phyloP scores from a whole-genome alignment of 2,329 filamentous ascomycete genomes.

The Xylaria sp. region DNA sequence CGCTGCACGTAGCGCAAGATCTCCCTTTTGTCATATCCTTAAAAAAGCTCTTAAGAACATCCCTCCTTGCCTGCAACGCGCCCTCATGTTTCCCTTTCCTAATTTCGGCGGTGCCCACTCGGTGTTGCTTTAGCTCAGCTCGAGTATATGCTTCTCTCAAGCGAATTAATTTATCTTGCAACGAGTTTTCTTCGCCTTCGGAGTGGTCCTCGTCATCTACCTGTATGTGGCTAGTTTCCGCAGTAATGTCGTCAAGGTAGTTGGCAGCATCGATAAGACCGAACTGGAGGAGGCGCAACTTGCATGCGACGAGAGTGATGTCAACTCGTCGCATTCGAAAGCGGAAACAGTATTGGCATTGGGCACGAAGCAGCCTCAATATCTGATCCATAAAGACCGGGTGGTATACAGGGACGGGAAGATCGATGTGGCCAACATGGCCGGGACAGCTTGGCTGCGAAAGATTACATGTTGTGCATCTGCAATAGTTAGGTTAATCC shows the following conservation, averaged over 20 bases:
- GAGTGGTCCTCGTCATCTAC: conserved; percentile 61
- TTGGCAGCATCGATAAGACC: conserved; percentile 68
- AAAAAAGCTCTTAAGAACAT: conserved; percentile 80
- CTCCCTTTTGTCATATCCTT: conserved; percentile 69
- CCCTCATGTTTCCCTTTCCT: conserved; percentile 79
- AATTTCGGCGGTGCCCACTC: conserved; percentile 49
- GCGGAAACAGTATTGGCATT: conserved; percentile 88
- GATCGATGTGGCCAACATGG: conserved; percentile 92
- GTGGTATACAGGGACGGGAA: conserved; percentile 92
- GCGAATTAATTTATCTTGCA: conserved; percentile 55
- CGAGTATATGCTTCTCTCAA: conserved; percentile 71
- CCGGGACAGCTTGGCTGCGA: conserved; percentile 83
- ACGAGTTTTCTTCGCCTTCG: conserved; percentile 62
- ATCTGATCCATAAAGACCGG: conserved; percentile 96
- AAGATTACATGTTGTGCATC: conserved; percentile 90
- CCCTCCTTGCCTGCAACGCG: conserved; percentile 73
- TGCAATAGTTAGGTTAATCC: conserved; percentile 41
- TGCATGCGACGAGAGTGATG: conserved; percentile 79
- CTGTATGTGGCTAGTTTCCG: conserved; percentile 38
- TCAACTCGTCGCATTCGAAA: conserved; percentile 78
- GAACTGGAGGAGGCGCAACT: conserved; percentile 81
- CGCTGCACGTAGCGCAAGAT: conserved; percentile 67
- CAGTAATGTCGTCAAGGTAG: conserved; percentile 45
- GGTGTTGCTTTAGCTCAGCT: conserved; percentile 66
- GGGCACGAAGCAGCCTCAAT: conserved; percentile 79